Evolutionary conservation across 495 filamentous ascomycete species (phyloP).

Genomic region (Neurospora sp.): DNA sequence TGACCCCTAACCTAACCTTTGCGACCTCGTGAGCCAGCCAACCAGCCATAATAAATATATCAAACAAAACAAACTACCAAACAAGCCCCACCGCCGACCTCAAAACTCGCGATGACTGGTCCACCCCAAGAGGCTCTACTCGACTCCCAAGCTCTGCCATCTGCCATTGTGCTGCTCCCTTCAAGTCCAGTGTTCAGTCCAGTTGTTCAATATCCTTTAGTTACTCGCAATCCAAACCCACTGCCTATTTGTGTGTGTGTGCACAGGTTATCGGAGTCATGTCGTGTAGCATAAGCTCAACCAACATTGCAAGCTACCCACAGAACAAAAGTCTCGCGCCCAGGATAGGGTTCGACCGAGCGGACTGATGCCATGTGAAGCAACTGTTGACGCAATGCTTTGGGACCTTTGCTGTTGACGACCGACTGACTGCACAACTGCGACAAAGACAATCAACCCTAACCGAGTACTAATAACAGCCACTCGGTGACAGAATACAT

Average conservation of each 20-base stretch:
- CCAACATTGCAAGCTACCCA: not conserved
- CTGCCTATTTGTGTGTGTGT: not conserved
- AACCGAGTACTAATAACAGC: not conserved
- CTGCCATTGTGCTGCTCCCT: not conserved
- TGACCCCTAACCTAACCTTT: not conserved
- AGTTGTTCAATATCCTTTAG: not conserved
- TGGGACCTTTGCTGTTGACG: not conserved
- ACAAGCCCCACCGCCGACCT: not conserved
- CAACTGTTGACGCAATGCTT: not conserved
- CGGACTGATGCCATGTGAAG: not conserved
- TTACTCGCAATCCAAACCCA: not conserved
- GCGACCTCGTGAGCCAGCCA: not conserved
- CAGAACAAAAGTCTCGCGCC: not conserved
- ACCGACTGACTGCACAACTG: not conserved
- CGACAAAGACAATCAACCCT: not conserved
- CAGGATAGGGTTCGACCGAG: not conserved
- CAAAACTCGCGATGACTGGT: not conserved
- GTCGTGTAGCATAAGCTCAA: not conserved
- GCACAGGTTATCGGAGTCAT: not conserved
- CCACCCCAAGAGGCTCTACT: not conserved
- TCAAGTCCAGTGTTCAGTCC: not conserved
- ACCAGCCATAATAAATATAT: not conserved
- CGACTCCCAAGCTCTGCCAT: not conserved
- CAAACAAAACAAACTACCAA: not conserved
- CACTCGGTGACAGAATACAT: not conserved